Evolutionary conservation across 1,139 yeast genomes (phyloP), one percentile per base, ranked within the genome.

Genomic region (Protomyces pachydermus): DNA sequence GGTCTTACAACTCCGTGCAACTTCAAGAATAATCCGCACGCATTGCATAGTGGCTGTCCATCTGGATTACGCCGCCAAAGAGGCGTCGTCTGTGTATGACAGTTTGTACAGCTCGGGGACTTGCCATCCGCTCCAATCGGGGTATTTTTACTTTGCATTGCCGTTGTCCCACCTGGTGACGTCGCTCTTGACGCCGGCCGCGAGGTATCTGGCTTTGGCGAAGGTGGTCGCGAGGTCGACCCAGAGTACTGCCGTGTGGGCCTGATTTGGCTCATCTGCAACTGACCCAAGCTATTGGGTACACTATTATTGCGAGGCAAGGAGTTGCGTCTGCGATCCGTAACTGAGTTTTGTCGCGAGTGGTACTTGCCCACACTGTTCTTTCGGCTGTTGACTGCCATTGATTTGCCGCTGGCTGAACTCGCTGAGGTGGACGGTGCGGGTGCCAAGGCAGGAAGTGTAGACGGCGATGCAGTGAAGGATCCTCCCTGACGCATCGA

Each of bases 1-100:
- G 98, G 98, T 67, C 98, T 80, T 53, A 93, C 95, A 46, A 93
- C 91, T 25, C 98, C 98, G 73, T 91, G 98, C 53, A 91, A 80
- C 75, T 91, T 91, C 71, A 88, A 79, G 71, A 93, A 91, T 67
- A 91, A 78, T 0, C 98, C 98, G 77, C 98, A 91, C 0, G 98
- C 98, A 75, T 91, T 93, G 74, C 98, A 91, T 67, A 91, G 79
- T 1, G 96, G 96, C 71, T 89, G 90, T 8, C 97, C 97, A 32
- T 88, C 88, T 32, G 93, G 93, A 72, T 90, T 93, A 65, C 97
- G 81, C 72, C 98, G 82, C 98, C 98, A 91, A 52, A 93, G 78
- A 1, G 98, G 98, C 0, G 98, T 91, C 4, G 95, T 91, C 71
- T 84, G 88, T 0, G 98, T 91, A 71, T 87, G 86, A 75, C 98